Base-by-base conservation (phyloP, 208 protist species). In the Leishmania amazonensis region DNA sequence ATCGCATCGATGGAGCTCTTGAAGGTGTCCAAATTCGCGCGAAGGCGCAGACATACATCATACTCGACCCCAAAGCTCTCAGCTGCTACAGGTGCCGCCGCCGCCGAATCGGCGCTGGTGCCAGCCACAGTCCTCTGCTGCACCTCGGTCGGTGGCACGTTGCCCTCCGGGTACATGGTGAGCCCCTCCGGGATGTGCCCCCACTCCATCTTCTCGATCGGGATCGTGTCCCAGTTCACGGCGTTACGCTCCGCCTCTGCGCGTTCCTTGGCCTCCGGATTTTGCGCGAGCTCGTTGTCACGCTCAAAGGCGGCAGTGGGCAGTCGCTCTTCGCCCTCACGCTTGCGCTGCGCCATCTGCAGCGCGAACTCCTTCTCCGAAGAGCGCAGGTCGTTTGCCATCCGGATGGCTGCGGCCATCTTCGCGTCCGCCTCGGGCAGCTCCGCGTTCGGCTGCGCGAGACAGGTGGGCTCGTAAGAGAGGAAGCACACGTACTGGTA, bases 401-500 rank as follows among this genome's bases (percentile, higher is more conserved):
- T 94, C 24, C 83, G 75, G 6, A 94, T 85, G 3, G 85, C 90
- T 3, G 93, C 89, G 8, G 78, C 40, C 57, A 91, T 83, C 75
- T 90, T 80, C 5, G 79, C 47, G 15, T 87, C 77, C 49, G 75
- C n/a, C 42, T 83, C 75, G 11, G 58, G 35, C 49, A 85, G 80
- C 78, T 90, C 83, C 40, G 54, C 53, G 68, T 90, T 87, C 24
- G 62, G 71, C 64, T 45, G 49, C n/a, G 62, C 54, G 40, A 94
- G 78, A 38, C 75, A 70, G 47, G 89, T 95, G 35, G 94, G 54
- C 64, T 88, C 84, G 85, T 97, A 98, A 76, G 92, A 97, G n/a
- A 89, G 91, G 87, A 96, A 99, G 80, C 95, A 96, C 24, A 97
- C 92, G 88, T 99, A 99, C 89, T 98, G 97, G 83, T 99, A 99